A percentile compares a stretch with the other conserved stretches of the same genome.
Conservation (phyloP, 2,329 filamentous ascomycete species). For the Arthrobotrys conoides region DNA sequence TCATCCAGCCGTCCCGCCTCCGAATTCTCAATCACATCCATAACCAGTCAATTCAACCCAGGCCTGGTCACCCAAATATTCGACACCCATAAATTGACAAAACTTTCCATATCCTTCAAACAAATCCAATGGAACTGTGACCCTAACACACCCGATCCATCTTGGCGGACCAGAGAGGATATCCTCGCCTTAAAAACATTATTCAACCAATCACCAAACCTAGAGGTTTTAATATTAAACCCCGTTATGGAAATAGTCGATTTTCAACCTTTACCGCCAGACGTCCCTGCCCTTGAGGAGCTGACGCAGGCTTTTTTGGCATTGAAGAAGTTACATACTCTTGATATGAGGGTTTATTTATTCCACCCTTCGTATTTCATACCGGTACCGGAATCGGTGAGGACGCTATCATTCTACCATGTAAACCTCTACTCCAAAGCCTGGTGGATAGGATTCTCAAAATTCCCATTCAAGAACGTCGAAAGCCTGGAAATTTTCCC, state of each 20-base stretch:
- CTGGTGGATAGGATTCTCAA: conserved; percentile 14
- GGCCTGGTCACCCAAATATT: neutral
- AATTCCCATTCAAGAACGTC: conserved; percentile 8
- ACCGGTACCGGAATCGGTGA: conserved; percentile 2
- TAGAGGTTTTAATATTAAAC: conserved; percentile 1
- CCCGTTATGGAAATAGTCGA: conserved; percentile 12
- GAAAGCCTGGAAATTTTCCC: conserved; percentile 9
- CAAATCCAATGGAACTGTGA: neutral
- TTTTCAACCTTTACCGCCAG: neutral
- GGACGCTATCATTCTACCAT: conserved; percentile 1
- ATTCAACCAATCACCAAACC: conserved; percentile 2
- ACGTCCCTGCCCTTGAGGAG: neutral
- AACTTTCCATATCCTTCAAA: conserved; percentile 9
- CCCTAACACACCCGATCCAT: neutral
- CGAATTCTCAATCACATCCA: conserved; percentile 14
- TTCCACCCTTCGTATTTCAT: conserved; percentile 24
- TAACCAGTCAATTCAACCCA: conserved; percentile 6
- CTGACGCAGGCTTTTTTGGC: neutral
- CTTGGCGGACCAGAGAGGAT: neutral
- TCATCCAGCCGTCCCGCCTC: conserved; percentile 12
- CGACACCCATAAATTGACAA: conserved; percentile 12
- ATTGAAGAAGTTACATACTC: conserved; percentile 3
- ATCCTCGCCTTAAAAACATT: neutral
- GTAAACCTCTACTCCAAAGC: conserved; percentile 22
- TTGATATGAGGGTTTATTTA: conserved; percentile 7